Percentiles rank a stretch among this genome's conserved stretches.
Conservation (phyloP, 768 basidiomycete genomes). For the Phaeolepiota aurea region DNA sequence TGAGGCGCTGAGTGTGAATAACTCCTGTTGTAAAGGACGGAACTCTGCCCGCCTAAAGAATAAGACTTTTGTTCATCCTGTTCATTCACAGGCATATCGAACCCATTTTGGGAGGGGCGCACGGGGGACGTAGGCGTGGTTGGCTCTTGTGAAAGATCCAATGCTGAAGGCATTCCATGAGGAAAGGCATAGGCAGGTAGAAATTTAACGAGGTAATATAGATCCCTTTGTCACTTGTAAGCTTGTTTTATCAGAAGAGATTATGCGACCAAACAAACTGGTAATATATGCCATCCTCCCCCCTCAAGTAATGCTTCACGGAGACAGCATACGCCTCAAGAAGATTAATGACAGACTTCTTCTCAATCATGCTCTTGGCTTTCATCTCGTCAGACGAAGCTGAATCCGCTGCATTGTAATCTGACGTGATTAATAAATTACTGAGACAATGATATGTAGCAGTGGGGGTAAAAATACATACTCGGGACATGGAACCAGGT, state of each 20-base stretch:
- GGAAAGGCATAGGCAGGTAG: constrained; percentile 60
- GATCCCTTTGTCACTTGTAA: constrained; percentile 26
- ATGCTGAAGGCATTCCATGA: constrained; percentile 32
- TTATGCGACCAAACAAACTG: constrained; percentile 3
- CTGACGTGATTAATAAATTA: too few relatives aligned
- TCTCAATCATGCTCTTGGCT: constrained; percentile 35
- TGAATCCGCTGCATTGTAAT: not conserved
- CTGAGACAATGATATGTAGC: not conserved
- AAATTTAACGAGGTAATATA: constrained; percentile 66
- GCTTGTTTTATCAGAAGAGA: not conserved
- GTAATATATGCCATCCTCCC: constrained; percentile 21
- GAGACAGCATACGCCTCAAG: constrained; percentile 42
- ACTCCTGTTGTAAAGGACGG: not conserved
- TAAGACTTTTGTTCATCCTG: not conserved
- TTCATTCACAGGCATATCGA: not conserved
- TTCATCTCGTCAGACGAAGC: constrained; percentile 16
- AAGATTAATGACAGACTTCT: constrained; percentile 45
- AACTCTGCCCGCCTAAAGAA: not conserved
- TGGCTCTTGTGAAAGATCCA: constrained; percentile 3
- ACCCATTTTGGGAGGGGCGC: constrained; percentile 4
- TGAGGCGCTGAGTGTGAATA: not conserved
- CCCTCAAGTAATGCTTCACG: constrained; percentile 48
- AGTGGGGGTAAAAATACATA: constrained; percentile 13
- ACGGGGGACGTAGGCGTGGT: not conserved
- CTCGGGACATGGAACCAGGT: constrained; percentile 66